Evolutionary conservation across 495 filamentous ascomycete genomes (phyloP).

Genomic region (Neurospora pannonica): DNA sequence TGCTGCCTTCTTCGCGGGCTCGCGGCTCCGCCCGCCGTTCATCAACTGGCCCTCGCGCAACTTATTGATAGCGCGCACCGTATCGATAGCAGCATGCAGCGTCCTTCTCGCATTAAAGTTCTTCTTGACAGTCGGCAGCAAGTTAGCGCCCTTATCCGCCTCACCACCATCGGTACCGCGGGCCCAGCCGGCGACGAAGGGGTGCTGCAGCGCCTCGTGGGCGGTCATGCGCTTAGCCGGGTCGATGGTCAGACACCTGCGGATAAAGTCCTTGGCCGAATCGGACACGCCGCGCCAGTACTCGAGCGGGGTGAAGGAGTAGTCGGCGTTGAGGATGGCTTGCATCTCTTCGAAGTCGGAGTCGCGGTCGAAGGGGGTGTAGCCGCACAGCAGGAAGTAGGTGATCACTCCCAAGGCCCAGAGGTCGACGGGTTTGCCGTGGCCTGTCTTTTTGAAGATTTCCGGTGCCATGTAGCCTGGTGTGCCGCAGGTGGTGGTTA

Average conservation of each 20-base stretch:
- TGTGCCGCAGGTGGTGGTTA: constrained; percentile 95
- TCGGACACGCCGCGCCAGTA: constrained; percentile 95
- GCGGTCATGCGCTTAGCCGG: constrained; percentile 82
- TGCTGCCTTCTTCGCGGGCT: constrained; percentile 21
- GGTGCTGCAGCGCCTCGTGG: constrained; percentile 81
- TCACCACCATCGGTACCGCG: constrained; percentile 31
- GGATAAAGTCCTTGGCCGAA: constrained; percentile 79
- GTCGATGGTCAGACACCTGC: constrained; percentile 75
- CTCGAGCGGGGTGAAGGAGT: constrained; percentile 88
- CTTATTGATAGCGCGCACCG: constrained; percentile 96
- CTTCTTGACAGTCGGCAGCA: constrained; percentile 92
- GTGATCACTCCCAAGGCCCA: constrained; percentile 97
- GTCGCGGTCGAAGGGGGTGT: constrained; percentile 96
- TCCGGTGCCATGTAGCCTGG: constrained; percentile 98
- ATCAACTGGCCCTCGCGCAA: constrained; percentile 76
- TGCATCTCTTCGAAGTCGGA: constrained; percentile 98
- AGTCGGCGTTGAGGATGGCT: constrained; percentile 92
- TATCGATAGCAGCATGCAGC: constrained; percentile 93
- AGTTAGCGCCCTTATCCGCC: constrained; percentile 66
- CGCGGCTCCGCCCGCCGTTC: constrained; percentile 46
- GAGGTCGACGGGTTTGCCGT: constrained; percentile 84
- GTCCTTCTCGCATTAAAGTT: constrained; percentile 96
- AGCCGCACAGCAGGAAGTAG: constrained; percentile 96
- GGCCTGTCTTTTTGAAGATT: constrained; percentile 79
- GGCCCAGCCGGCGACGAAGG: constrained; percentile 62